These are phyloP conservation scores for Rickenella mellea DNA, from an alignment of 768 basidiomycete species.

Conservation along the genomic window DNA sequence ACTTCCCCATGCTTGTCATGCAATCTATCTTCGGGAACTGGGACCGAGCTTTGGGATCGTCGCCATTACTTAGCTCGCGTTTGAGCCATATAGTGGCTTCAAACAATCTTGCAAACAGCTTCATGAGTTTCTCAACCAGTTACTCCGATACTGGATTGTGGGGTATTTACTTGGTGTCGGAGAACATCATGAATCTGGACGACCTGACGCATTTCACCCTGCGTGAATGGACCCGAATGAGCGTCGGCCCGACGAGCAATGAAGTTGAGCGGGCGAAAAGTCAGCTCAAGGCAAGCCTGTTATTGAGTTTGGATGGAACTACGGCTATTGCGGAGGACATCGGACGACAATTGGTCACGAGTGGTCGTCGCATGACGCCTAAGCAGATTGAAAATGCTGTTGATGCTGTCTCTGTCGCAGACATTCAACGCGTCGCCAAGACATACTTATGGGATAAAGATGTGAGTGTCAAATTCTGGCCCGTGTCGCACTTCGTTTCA, in stretches of 20 bases:
- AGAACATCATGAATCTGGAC: conserved; percentile 90
- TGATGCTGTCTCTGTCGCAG: conserved; percentile 78
- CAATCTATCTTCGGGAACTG: conserved; percentile 98
- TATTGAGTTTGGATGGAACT: conserved; percentile 89
- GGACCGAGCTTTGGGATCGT: conserved; percentile 92
- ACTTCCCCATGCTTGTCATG: conserved; percentile 99
- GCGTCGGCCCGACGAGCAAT: conserved; percentile 67
- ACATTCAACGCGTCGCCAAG: conserved; percentile 90
- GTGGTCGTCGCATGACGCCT: conserved; percentile 81
- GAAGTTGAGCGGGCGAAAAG: conserved; percentile 98
- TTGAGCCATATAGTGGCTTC: conserved; percentile 85
- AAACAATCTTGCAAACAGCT: conserved; percentile 96
- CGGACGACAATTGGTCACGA: conserved; percentile 94
- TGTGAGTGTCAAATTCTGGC: conserved; percentile 33
- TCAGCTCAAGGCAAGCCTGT: conserved; percentile 90
- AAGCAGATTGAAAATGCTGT: conserved; percentile 90
- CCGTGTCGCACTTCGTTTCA: not conserved
- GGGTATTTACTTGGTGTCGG: conserved; percentile 96
- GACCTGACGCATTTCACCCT: conserved; percentile 92
- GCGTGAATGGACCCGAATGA: conserved; percentile 94
- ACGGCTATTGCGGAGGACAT: conserved; percentile 97
- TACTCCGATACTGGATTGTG: conserved; percentile 99
- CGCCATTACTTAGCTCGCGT: conserved; percentile 80
- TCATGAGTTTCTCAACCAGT: conserved; percentile 98
- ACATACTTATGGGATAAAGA: conserved; percentile 98